Conservation (phyloP, 2,329 filamentous ascomycete species). For the Pestalotiopsis fici region DNA sequence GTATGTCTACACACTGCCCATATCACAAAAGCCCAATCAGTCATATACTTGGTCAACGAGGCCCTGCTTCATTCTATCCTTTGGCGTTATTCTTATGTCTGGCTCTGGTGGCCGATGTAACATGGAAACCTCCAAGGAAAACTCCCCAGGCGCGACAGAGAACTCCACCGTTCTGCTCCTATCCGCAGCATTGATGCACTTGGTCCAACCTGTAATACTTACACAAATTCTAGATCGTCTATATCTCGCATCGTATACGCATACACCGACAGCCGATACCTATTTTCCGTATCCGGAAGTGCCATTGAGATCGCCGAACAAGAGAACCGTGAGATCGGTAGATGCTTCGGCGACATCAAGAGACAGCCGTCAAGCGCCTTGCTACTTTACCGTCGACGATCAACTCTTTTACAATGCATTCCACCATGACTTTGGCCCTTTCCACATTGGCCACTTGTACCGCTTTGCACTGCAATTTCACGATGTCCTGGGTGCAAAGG, state of each 20-base stretch:
- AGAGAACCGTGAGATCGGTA: conserved; percentile 68
- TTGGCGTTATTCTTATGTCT: neutral
- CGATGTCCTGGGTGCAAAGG: conserved; percentile 87
- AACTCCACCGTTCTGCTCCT: neutral
- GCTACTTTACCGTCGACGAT: conserved; percentile 95
- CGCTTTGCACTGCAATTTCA: conserved; percentile 95
- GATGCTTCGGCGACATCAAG: conserved; percentile 49
- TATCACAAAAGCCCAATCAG: neutral
- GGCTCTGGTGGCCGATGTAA: neutral
- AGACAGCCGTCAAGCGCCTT: conserved; percentile 62
- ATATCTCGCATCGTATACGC: conserved; percentile 90
- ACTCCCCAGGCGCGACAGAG: no score
- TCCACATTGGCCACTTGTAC: conserved; percentile 97
- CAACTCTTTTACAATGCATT: conserved; percentile 95
- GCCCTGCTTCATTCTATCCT: neutral
- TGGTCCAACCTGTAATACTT: conserved; percentile 27
- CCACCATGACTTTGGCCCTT: conserved; percentile 95
- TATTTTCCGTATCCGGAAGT: conserved; percentile 77
- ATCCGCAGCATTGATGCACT: conserved; percentile 16
- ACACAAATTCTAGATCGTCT: conserved; percentile 73
- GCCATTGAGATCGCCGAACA: conserved; percentile 67
- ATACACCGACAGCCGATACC: conserved; percentile 77
- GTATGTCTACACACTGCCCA: conserved; percentile 52
- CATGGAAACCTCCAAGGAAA: neutral
- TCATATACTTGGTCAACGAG: neutral